Evolutionary conservation across 352 stramenopile genomes (phyloP).

Genomic region (Globisporangium takayamanum): DNA sequence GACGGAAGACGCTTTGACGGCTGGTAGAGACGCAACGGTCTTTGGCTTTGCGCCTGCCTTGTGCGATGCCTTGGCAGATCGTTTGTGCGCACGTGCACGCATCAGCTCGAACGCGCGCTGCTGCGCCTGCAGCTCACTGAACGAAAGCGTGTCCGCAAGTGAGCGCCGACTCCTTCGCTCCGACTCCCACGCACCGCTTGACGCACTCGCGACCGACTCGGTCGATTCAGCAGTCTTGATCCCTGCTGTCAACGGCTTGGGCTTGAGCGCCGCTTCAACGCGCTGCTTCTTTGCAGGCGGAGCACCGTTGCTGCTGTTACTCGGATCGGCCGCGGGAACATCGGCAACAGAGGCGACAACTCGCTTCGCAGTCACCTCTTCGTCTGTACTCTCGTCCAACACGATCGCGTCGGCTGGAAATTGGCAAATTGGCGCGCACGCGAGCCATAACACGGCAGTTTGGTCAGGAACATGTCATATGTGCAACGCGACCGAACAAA

Average conservation of each 20-base stretch:
- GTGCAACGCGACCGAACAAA: too few species aligned
- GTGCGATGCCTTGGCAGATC: slow-evolving; percentile 13
- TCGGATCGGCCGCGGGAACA: not conserved
- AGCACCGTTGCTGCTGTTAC: not conserved
- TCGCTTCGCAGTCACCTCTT: slow-evolving; percentile 11
- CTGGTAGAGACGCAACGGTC: not conserved
- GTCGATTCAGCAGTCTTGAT: not conserved
- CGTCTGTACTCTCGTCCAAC: slow-evolving; percentile 45
- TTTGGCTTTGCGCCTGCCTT: slow-evolving; percentile 1
- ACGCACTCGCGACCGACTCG: too few species aligned
- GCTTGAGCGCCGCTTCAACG: not conserved
- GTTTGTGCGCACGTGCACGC: slow-evolving; percentile 9
- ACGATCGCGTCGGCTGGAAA: slow-evolving; percentile 27
- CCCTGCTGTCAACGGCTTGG: not conserved
- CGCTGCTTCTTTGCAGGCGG: slow-evolving; percentile 12
- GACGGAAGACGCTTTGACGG: too few species aligned
- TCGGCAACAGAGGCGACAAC: not conserved
- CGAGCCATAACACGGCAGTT: not conserved
- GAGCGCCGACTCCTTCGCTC: slow-evolving; percentile 14
- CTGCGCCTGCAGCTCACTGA: slow-evolving; percentile 62
- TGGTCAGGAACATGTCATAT: not conserved
- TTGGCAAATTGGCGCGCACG: not conserved
- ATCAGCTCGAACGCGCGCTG: slow-evolving; percentile 36
- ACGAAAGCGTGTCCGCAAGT: slow-evolving; percentile 36
- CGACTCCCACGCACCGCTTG: not conserved